Evolutionary conservation across 495 filamentous ascomycete genomes (phyloP), one percentile per base, ranked within the genome.

Genomic region (Neurospora sp.): DNA sequence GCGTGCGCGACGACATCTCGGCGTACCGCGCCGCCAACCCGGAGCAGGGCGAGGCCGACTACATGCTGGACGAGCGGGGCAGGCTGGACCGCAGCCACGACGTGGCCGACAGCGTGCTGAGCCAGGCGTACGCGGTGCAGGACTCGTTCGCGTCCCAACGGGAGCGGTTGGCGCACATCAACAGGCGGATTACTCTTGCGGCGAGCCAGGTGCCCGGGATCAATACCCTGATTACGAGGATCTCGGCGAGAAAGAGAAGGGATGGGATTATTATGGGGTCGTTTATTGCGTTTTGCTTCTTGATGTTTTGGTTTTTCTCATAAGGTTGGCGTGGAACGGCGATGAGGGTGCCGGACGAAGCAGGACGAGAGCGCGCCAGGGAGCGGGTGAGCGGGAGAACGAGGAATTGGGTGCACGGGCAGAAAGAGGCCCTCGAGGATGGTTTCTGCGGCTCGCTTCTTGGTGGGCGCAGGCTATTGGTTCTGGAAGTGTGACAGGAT

Each of bases 111-210:
- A 91, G 90, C 72, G 94, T 99, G 54, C 85, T 99, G 73, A 95
- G 92, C 82, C 96, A 98, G 86, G 96, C 96, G 37, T 98, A 99
- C 84, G 94, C 95, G 27, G 94, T 98, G 72, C 96, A 97, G 81
- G 93, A 98, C 85, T 92, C 86, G 77, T 98, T 99, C 80, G 88
- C 88, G 16, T 74, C 92, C 69, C 96, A 99, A 86, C 85, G 94
- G 37, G 94, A 97, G 85, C 92, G 89, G 54, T 83, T 99, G 39
- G 87, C 89, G 70, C 94, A 87, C 81, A 93, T 99, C 72, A 95
- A 97, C 79, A 83, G 95, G 72, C 86, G 95, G 75, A 97, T 98
- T 79, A 92, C 93, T 12, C 88, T 90, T 6, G 95, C 93, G 39
- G 96, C 94, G 66, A 92, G 92, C 78, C 90, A 95, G 79, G 90